Conservation (phyloP, 345 rosid species). For the Physaria fendleri region DNA sequence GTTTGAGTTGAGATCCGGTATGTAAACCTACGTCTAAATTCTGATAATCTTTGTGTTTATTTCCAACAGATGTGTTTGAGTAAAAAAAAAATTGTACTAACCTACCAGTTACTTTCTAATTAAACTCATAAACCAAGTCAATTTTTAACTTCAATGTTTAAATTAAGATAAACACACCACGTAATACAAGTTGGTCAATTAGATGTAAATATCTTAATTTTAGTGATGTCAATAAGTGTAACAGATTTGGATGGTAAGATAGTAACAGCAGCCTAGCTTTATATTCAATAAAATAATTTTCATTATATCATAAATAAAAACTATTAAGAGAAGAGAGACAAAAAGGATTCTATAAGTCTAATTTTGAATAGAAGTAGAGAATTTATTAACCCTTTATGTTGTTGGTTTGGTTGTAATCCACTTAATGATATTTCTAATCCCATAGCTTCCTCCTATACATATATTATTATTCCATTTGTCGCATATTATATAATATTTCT, state of each 20-base stretch:
- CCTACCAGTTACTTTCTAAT: background rate
- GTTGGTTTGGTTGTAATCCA: slow-evolving; percentile 34
- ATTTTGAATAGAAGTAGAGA: background rate
- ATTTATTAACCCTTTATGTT: slow-evolving; percentile 11
- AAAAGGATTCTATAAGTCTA: background rate
- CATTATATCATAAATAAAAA: background rate
- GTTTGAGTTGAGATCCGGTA: background rate
- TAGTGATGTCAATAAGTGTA: slow-evolving; percentile 20
- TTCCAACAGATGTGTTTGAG: background rate
- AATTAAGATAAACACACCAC: slow-evolving; percentile 23
- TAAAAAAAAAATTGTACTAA: background rate
- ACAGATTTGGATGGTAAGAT: slow-evolving; percentile 17
- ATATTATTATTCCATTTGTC: background rate
- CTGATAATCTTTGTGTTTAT: background rate
- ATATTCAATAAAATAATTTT: background rate
- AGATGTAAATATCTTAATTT: background rate
- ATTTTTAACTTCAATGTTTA: background rate
- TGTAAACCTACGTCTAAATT: background rate
- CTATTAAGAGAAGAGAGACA: slow-evolving; percentile 13
- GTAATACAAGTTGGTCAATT: slow-evolving; percentile 1
- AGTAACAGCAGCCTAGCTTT: slow-evolving; percentile 7
- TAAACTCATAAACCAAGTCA: background rate
- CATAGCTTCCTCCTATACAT: slow-evolving; percentile 10
- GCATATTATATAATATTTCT: background rate
- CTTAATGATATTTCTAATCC: slow-evolving; percentile 2